These are phyloP conservation scores for Astrocystis sublimbata DNA, from an alignment of 495 filamentous ascomycete genomes.

Conservation along the genomic window DNA sequence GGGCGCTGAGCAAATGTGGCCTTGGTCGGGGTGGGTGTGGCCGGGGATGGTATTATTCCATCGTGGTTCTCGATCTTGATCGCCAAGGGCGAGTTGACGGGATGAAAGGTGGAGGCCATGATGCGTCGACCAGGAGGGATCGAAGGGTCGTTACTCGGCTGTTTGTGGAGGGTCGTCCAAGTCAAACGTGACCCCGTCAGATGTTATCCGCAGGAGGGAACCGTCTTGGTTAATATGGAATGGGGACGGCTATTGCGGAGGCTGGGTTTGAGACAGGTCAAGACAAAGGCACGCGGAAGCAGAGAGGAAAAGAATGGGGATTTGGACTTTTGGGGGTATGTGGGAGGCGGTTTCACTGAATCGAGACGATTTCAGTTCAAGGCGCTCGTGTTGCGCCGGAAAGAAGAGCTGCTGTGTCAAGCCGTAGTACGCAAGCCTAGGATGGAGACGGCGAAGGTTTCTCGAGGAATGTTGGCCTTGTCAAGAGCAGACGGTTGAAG, in stretches of 20 bases:
- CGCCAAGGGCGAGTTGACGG: constrained; percentile 73
- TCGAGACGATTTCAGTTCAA: constrained; percentile 18
- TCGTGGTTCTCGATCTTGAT: constrained; percentile 44
- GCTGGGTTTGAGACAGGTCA: constrained; percentile 17
- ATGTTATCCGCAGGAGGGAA: background rate
- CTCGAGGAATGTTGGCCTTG: constrained; percentile 29
- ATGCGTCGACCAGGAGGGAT: constrained; percentile 13
- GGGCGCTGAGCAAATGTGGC: constrained; percentile 63
- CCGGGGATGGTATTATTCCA: constrained; percentile 61
- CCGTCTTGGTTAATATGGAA: background rate
- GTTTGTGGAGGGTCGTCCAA: background rate
- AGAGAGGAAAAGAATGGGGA: constrained; percentile 8
- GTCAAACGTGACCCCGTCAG: background rate
- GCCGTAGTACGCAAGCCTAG: background rate
- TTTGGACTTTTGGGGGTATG: constrained; percentile 13
- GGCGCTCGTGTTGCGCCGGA: background rate
- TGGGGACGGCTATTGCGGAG: constrained; percentile 14
- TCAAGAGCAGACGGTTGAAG: constrained; percentile 32
- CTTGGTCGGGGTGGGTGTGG: constrained; percentile 66
- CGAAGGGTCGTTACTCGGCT: background rate
- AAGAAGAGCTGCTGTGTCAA: background rate
- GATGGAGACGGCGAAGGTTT: constrained; percentile 21
- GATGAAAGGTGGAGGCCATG: constrained; percentile 63
- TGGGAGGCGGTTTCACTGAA: constrained; percentile 20
- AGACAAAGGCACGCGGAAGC: constrained; percentile 5